Evolutionary conservation across 1,284 basidiomycete genomes (phyloP).

Genomic region (Malassezia nana): DNA sequence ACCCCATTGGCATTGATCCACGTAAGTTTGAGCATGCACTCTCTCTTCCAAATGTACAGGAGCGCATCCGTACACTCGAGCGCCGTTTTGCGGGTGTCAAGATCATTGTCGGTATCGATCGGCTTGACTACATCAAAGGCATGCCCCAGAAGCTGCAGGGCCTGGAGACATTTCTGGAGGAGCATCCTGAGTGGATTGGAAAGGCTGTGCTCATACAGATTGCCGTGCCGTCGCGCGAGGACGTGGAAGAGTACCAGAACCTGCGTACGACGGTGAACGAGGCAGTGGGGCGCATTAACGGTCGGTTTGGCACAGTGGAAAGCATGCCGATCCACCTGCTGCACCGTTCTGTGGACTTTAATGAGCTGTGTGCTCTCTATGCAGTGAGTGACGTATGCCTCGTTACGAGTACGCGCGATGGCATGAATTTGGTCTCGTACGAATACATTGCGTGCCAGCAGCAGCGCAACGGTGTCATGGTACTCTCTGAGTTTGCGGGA

Average conservation of each 20-base stretch:
- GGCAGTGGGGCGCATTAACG: conserved; percentile 93
- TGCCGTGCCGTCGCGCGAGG: conserved; percentile 91
- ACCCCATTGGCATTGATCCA: conserved; percentile 97
- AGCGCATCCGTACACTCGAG: conserved; percentile 70
- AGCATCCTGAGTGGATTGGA: conserved; percentile 98
- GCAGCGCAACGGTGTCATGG: conserved; percentile 85
- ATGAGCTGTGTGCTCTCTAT: conserved; percentile 92
- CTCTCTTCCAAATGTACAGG: conserved; percentile 64
- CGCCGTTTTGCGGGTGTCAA: conserved; percentile 87
- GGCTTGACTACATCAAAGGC: conserved; percentile 98
- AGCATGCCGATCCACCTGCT: conserved; percentile 99
- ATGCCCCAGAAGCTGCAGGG: conserved; percentile 96
- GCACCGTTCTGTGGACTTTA: conserved; percentile 71
- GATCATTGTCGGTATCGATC: conserved; percentile 94
- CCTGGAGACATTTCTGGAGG: conserved; percentile 85
- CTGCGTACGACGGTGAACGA: conserved; percentile 91
- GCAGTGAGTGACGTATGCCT: conserved; percentile 92
- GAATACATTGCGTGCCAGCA: conserved; percentile 96
- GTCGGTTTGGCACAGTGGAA: conserved; percentile 93
- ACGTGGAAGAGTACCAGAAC: conserved; percentile 99
- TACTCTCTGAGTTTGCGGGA: conserved; percentile 94
- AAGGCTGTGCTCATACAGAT: conserved; percentile 95
- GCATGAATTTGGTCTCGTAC: conserved; percentile 99
- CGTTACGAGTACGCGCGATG: conserved; percentile 86
- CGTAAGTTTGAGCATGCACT: conserved; percentile 77